phyloP scores from a whole-genome alignment of 208 protist genomes.

The Crithidia thermophila region DNA sequence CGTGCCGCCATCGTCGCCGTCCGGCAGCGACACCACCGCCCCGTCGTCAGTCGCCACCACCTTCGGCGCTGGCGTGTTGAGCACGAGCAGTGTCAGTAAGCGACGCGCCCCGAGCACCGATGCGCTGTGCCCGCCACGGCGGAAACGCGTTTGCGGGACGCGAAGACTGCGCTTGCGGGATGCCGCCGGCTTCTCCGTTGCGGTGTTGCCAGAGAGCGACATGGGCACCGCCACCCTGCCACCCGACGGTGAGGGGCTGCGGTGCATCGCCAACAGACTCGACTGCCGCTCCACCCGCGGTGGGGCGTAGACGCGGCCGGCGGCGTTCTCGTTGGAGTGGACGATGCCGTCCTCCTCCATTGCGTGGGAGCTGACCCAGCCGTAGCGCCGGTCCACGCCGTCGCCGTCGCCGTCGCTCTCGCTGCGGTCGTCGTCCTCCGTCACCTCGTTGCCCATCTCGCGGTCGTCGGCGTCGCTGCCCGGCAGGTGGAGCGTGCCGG shows the following conservation, averaged over 20 bases:
- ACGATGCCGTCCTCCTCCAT: not conserved
- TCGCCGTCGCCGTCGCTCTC: not conserved
- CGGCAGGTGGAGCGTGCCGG: not conserved
- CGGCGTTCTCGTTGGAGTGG: not conserved
- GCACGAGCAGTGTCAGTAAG: slow-evolving; percentile 20
- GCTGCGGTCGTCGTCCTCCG: too few species aligned
- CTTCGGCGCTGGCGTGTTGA: not conserved
- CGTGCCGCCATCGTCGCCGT: not conserved
- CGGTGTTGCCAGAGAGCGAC: not conserved
- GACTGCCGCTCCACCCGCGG: not conserved
- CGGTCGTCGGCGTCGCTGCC: not conserved
- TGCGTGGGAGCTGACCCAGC: not conserved
- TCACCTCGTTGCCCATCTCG: not conserved
- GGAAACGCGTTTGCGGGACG: not conserved
- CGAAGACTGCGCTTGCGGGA: too few species aligned
- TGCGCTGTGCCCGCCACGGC: slow-evolving; percentile 3
- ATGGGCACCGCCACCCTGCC: not conserved
- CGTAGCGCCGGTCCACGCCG: not conserved
- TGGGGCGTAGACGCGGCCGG: not conserved
- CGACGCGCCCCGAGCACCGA: not conserved
- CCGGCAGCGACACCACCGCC: slow-evolving; percentile 3
- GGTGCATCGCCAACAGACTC: not conserved
- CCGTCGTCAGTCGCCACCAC: not conserved
- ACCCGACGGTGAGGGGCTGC: not conserved
- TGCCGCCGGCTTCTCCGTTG: too few species aligned